A percentile compares a stretch with the other conserved stretches of the same genome.
These are phyloP conservation scores for Backusella macrospora DNA, from an alignment of 192 early-diverging fungal species.

Conservation along the genomic window DNA sequence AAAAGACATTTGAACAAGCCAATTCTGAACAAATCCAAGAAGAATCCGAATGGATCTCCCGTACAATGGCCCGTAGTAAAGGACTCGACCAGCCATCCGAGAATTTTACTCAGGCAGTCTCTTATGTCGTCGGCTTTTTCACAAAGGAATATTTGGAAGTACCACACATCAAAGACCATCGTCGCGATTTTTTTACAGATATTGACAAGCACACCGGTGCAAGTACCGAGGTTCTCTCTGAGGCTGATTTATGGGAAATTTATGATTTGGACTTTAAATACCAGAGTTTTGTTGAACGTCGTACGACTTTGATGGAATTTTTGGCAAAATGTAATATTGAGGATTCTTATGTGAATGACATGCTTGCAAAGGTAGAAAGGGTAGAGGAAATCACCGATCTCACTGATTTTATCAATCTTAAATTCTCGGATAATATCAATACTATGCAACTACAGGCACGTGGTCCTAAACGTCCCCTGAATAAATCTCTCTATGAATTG, in stretches of 20 bases:
- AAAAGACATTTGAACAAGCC: conserved; percentile 39
- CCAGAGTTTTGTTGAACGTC: conserved; percentile 68
- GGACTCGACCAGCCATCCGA: conserved; percentile 32
- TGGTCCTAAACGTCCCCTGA: conserved; percentile 44
- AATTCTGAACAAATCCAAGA: conserved; percentile 65
- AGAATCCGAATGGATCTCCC: conserved; percentile 63
- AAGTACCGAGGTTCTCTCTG: conserved; percentile 60
- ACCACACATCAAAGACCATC: conserved; percentile 86
- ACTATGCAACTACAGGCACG: conserved; percentile 32
- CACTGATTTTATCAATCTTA: conserved; percentile 64
- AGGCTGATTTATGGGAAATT: conserved; percentile 85
- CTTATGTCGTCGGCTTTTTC: conserved; percentile 68
- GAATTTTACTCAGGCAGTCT: conserved; percentile 24
- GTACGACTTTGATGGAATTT: conserved; percentile 53
- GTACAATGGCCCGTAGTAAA: conserved; percentile 17
- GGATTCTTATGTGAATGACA: conserved; percentile 52
- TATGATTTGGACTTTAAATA: conserved; percentile 84
- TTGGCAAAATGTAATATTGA: conserved; percentile 49
- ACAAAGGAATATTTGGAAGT: conserved; percentile 85
- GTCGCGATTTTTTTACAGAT: conserved; percentile 82
- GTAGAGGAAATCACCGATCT: conserved; percentile 70
- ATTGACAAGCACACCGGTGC: conserved; percentile 38
- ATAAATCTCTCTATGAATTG: conserved; percentile 39
- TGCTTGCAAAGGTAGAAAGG: conserved; percentile 49
- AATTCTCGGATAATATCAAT: conserved; percentile 48